Evolutionary conservation across 2,329 filamentous ascomycete species (phyloP).

Genomic region (Fusarium sulawesiense): DNA sequence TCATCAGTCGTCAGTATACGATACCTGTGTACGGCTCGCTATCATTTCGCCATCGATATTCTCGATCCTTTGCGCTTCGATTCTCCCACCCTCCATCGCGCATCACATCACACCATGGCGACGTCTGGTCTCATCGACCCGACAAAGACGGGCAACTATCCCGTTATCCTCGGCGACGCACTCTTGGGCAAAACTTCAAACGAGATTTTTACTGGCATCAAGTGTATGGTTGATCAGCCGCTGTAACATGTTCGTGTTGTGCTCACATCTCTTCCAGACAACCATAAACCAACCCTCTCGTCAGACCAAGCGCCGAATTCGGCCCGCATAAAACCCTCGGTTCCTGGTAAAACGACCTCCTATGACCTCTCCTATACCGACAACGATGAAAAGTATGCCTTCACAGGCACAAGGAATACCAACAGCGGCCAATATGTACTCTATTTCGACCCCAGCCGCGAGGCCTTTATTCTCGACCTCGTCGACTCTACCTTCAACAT

Average conservation of each 20-base stretch:
- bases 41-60: background rate
- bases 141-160: conserved; percentile 70
- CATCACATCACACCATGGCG: conserved; percentile 36
- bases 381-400: conserved; percentile 67
- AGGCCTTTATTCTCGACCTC: conserved; percentile 84
- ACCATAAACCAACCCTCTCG: conserved; percentile 68
- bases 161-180: conserved; percentile 71
- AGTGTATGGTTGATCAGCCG: conserved; percentile 62
- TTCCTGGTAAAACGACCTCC: conserved; percentile 61
- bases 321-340: conserved; percentile 64
- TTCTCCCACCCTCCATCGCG: conserved; percentile 1
- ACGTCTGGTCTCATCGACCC: conserved; percentile 64
- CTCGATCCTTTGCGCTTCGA: background rate
- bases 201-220: conserved; percentile 69
- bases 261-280: conserved; percentile 59
- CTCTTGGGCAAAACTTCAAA: conserved; percentile 67
- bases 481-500: conserved; percentile 87
- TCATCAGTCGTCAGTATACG: background rate
- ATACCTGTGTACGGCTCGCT: background rate
- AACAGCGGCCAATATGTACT: conserved; percentile 72
- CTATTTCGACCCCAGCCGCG: conserved; percentile 78
- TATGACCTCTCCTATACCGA: conserved; percentile 68
- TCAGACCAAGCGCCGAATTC: conserved; percentile 61
- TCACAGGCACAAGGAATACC: conserved; percentile 68
- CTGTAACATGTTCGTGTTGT: background rate